phyloP scores from a whole-genome alignment of 2,329 filamentous ascomycete genomes.

The Ustulina deusta region DNA sequence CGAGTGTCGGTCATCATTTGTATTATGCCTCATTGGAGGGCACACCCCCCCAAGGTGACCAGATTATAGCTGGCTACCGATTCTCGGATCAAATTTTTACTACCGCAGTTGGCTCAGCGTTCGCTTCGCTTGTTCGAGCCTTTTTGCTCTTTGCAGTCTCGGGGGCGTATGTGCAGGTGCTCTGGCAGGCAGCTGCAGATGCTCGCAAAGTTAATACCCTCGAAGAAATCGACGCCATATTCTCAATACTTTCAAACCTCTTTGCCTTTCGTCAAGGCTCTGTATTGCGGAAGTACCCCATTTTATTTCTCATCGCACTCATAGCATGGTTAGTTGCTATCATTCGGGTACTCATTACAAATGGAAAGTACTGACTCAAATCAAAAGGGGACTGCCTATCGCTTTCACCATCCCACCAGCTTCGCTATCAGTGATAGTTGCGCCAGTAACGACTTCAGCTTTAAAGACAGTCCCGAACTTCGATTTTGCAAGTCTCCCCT shows the following conservation, averaged over 20 bases:
- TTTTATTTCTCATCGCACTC: not conserved
- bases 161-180: constrained; percentile 8
- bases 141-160: constrained; percentile 2
- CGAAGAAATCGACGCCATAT: constrained; percentile 10
- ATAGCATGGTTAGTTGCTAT: not conserved
- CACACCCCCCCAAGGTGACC: not conserved
- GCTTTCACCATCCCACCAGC: constrained; percentile 13
- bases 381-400: constrained; percentile 11
- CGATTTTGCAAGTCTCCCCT: constrained; percentile 17
- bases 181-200: constrained; percentile 8
- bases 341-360: not conserved
- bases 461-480: constrained; percentile 7
- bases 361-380: not conserved
- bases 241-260: constrained; percentile 3
- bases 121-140: constrained; percentile 11
- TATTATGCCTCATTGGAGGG: constrained; percentile 15
- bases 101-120: constrained; percentile 6
- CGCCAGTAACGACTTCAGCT: no score
- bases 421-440: not conserved
- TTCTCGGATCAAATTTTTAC: constrained; percentile 9
- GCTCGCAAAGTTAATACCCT: constrained; percentile 1
- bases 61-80: not conserved
- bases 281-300: constrained; percentile 8
- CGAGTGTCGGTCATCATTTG: constrained; percentile 8
- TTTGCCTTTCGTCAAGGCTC: constrained; percentile 5